A percentile compares a stretch with the other conserved stretches of the same genome.
Conservation (phyloP, 1,284 basidiomycete genomes). For the Psilocybe mexicana region DNA sequence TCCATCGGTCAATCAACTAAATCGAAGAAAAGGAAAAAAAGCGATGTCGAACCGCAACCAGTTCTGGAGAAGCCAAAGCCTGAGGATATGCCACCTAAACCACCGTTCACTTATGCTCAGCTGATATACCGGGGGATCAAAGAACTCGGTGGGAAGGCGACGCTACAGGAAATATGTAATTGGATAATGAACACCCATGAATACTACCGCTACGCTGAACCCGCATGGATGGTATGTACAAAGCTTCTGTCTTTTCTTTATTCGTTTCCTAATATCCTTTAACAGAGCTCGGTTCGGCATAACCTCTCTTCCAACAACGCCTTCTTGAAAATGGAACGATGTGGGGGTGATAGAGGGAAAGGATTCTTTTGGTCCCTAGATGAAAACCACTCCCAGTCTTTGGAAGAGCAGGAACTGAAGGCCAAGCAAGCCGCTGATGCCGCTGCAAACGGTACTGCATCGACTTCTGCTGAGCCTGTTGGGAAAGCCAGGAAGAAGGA, state of each 20-base stretch:
- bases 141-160: slow-evolving; percentile 79
- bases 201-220: slow-evolving; percentile 84
- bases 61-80: slow-evolving; percentile 54
- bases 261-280: slow-evolving; percentile 16
- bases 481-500: slow-evolving; percentile 52
- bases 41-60: slow-evolving; percentile 43
- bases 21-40: slow-evolving; percentile 75
- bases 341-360: slow-evolving; percentile 84
- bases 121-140: slow-evolving; percentile 81
- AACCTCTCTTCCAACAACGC: slow-evolving; percentile 88
- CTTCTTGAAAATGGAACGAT: slow-evolving; percentile 84
- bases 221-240: slow-evolving; percentile 82
- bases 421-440: slow-evolving; percentile 39
- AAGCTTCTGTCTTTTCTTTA: slow-evolving; percentile 13
- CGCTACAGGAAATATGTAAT: slow-evolving; percentile 87
- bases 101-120: slow-evolving; percentile 75
- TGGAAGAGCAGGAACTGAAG: slow-evolving; percentile 69
- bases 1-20: slow-evolving; percentile 52
- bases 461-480: slow-evolving; percentile 34
- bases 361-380: slow-evolving; percentile 90
- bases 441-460: slow-evolving; percentile 26
- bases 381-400: slow-evolving; percentile 63
- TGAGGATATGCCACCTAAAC: slow-evolving; percentile 79
- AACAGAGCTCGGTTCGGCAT: slow-evolving; percentile 87
- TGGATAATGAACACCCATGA: slow-evolving; percentile 90